Evolutionary conservation across 257 asterid genomes (phyloP).

Genomic region (Ophiorrhiza pumila): DNA sequence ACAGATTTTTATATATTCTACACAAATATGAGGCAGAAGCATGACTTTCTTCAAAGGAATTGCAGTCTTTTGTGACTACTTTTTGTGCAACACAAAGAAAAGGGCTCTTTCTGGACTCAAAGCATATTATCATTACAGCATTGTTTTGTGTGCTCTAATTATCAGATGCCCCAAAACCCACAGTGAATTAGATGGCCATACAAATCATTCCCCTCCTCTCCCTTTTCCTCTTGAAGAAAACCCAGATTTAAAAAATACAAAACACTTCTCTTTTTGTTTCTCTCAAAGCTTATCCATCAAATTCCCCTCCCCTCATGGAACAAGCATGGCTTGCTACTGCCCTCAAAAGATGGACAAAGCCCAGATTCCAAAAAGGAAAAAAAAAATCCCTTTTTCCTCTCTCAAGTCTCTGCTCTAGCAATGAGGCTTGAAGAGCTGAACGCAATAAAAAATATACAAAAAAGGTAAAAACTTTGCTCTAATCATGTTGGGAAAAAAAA

Average conservation of each 20-base stretch:
- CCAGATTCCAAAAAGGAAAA: constrained; percentile 44
- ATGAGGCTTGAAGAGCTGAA: constrained; percentile 21
- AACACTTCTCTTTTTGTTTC: constrained; percentile 1
- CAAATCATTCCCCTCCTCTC: constrained; percentile 22
- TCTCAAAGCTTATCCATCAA: constrained; percentile 23
- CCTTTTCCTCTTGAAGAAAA: constrained; percentile 24
- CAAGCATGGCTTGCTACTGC: constrained; percentile 61
- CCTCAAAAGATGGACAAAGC: constrained; percentile 63
- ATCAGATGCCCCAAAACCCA: constrained; percentile 22
- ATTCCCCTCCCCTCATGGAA: constrained; percentile 41
- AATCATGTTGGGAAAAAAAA: constrained; percentile 27
- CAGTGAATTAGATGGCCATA: constrained; percentile 17
- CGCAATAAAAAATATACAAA: constrained; percentile 23
- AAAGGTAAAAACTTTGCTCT: constrained; percentile 13
- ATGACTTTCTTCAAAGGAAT: constrained; percentile 27
- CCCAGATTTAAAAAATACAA: constrained; percentile 18
- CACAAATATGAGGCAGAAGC: constrained; percentile 25
- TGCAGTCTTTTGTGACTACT: constrained; percentile 38
- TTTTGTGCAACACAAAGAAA: constrained; percentile 30
- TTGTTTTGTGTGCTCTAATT: constrained; percentile 29
- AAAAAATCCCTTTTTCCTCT: constrained; percentile 23
- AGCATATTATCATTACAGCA: constrained; percentile 31
- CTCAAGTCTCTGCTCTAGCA: constrained; percentile 16
- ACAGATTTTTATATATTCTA: constrained; percentile 16
- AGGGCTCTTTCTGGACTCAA: constrained; percentile 30